These are phyloP conservation scores for Parathielavia appendiculata DNA, from an alignment of 495 filamentous ascomycete genomes.

Conservation along the genomic window DNA sequence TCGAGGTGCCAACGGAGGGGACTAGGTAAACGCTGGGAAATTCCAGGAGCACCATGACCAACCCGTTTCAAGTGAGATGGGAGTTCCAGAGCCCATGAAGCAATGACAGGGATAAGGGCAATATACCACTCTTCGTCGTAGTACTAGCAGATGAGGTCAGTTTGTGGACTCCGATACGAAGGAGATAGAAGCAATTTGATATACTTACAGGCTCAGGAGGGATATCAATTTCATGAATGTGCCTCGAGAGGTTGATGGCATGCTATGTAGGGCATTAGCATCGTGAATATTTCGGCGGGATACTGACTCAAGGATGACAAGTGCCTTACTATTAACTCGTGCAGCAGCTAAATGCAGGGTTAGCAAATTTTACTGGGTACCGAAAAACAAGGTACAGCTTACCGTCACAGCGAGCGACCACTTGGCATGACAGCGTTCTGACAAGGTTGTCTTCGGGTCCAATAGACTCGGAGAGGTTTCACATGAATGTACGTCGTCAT, in stretches of 20 bases:
- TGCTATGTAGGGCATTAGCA: not conserved
- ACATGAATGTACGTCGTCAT: constrained; percentile 2
- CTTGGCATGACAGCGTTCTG: constrained; percentile 4
- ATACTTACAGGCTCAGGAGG: not conserved
- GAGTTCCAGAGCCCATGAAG: too few species aligned
- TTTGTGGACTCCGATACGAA: too few species aligned
- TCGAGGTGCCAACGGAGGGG: too few species aligned
- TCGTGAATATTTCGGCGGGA: too few species aligned
- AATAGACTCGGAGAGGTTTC: constrained; percentile 6
- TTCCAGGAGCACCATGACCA: too few species aligned
- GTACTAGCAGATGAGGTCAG: too few species aligned
- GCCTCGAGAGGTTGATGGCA: not conserved
- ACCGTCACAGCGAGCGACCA: constrained; percentile 4
- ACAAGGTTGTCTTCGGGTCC: constrained; percentile 4
- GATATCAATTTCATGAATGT: not conserved
- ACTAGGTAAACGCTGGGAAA: too few species aligned
- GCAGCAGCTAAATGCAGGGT: not conserved
- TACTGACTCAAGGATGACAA: not conserved
- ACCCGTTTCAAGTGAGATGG: too few species aligned
- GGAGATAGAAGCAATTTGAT: not conserved
- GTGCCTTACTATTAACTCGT: constrained; percentile 5
- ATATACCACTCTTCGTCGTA: too few species aligned
- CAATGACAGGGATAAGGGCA: too few species aligned
- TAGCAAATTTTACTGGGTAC: not conserved
- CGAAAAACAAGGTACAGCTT: not conserved